These are phyloP conservation scores for Neurospora cerealis DNA, from an alignment of 495 filamentous ascomycete species.

Conservation along the genomic window DNA sequence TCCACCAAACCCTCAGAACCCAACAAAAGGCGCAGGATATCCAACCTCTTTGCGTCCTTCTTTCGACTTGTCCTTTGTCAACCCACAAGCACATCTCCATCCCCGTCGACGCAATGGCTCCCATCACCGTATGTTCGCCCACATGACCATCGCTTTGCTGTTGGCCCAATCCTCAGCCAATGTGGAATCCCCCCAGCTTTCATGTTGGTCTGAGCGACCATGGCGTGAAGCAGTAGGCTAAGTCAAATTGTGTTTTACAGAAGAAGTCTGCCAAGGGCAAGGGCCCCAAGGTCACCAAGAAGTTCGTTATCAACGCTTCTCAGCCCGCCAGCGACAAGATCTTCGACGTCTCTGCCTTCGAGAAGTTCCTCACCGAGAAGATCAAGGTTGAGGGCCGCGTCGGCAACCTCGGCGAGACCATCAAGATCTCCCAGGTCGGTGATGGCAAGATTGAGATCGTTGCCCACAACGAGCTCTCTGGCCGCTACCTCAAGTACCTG, in stretches of 20 bases:
- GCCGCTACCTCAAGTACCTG: constrained; percentile 99
- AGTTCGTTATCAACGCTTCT: constrained; percentile 98
- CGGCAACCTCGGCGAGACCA: constrained; percentile 91
- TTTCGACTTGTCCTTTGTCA: background rate
- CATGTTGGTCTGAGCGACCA: constrained; percentile 22
- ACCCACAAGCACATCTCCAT: constrained; percentile 9
- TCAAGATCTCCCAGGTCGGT: constrained; percentile 79
- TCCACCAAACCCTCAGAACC: constrained; percentile 8
- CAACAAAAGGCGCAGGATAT: constrained; percentile 39
- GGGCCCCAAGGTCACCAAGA: constrained; percentile 52
- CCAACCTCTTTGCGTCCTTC: constrained; percentile 56
- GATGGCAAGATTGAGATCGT: constrained; percentile 98
- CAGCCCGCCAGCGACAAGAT: constrained; percentile 99
- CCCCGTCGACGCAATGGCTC: constrained; percentile 43
- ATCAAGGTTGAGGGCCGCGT: constrained; percentile 99
- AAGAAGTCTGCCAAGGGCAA: constrained; percentile 57
- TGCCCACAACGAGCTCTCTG: constrained; percentile 94
- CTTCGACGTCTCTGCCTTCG: constrained; percentile 97
- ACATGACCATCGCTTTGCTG: constrained; percentile 79
- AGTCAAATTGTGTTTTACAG: constrained; percentile 46
- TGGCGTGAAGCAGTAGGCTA: constrained; percentile 91
- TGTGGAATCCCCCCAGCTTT: background rate
- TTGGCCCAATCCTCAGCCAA: constrained; percentile 41
- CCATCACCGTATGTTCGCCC: constrained; percentile 58
- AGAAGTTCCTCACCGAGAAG: constrained; percentile 99